phyloP scores from a whole-genome alignment of 495 filamentous ascomycete species.

The Melanomma pulvis-pyrius region DNA sequence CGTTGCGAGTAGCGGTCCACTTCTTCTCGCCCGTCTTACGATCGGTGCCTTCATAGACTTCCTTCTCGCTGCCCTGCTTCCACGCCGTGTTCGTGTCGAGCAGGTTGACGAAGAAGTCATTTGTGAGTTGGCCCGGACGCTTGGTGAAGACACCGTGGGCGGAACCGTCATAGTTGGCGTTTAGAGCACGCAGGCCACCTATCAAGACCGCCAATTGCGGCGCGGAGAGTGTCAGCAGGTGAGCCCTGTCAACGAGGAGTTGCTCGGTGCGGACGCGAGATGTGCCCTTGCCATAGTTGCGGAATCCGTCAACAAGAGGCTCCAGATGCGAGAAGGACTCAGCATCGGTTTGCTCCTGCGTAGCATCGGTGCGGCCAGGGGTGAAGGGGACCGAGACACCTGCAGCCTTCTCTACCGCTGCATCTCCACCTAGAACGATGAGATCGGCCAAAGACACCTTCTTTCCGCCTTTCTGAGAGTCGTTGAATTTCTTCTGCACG shows the following conservation, averaged over 20 bases:
- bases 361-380: constrained; percentile 48
- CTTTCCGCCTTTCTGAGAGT: constrained; percentile 53
- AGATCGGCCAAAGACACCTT: constrained; percentile 71
- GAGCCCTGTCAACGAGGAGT: constrained; percentile 67
- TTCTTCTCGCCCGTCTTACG: constrained; percentile 67
- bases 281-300: constrained; percentile 67
- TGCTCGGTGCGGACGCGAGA: constrained; percentile 63
- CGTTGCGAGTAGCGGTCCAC: constrained; percentile 69
- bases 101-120: constrained; percentile 77
- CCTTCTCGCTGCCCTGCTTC: constrained; percentile 55
- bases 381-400: constrained; percentile 42
- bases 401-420: constrained; percentile 43
- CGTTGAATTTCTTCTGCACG: constrained; percentile 65
- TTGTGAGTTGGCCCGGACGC: constrained; percentile 65
- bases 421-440: constrained; percentile 65
- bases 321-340: constrained; percentile 64
- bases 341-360: constrained; percentile 66
- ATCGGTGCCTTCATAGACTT: constrained; percentile 64
- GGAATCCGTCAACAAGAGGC: constrained; percentile 69
- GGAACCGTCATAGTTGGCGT: constrained; percentile 68
- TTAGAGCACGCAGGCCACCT: constrained; percentile 67
- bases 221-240: constrained; percentile 66
- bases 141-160: constrained; percentile 64
- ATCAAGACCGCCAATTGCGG: constrained; percentile 69
- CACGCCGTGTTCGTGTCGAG: constrained; percentile 66